Base-by-base conservation (phyloP, 1,139 yeast species). In the Yamadazyma kanchanaburiensis region DNA sequence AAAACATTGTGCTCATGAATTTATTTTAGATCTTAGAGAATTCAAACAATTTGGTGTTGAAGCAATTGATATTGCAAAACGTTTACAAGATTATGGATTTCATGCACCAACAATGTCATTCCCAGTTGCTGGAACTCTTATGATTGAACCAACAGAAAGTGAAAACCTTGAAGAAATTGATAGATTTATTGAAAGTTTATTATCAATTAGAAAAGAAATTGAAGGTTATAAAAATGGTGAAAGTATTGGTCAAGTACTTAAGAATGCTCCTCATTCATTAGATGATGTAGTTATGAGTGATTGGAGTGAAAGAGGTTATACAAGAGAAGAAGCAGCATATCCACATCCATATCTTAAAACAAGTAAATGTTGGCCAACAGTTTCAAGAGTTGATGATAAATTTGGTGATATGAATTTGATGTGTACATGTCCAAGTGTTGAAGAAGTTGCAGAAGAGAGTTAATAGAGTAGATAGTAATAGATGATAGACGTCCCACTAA, bases 81-180 rank as follows among this genome's bases (percentile, higher is more conserved):
- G 98, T 59, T 74, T 91, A 39, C 97, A 91, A 61, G 98, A 91
- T 62, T 91, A 89, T 55, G 96, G 97, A 2, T 91, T 91, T 80
- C 98, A 91, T 59, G 96, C 96, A 1, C 98, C 98, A 44, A 91
- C 98, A 28, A 80, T 91, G 87, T 91, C 97, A 2, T 91, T 94
- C 85, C 98, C 98, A 14, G 95, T 91, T 31, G 89, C 96, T 9
- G 95, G 95, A 38, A 91, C 98, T 3, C 72, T 91, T 46, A 91
- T 91, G 98, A 80, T 91, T 43, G 98, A 91, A 63, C 98, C 98
- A 36, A 91, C 98, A 4, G 98, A 91, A 61, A 81, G 94, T 14
- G 98, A 91, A 63, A 80, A 87, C 52, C 64, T 83, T 51, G 84
- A 70, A 33, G 98, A 91, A 64, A 70, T 91, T 45, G 94, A 91